phyloP scores from a whole-genome alignment of 768 basidiomycete genomes.

The Suillus americanus region DNA sequence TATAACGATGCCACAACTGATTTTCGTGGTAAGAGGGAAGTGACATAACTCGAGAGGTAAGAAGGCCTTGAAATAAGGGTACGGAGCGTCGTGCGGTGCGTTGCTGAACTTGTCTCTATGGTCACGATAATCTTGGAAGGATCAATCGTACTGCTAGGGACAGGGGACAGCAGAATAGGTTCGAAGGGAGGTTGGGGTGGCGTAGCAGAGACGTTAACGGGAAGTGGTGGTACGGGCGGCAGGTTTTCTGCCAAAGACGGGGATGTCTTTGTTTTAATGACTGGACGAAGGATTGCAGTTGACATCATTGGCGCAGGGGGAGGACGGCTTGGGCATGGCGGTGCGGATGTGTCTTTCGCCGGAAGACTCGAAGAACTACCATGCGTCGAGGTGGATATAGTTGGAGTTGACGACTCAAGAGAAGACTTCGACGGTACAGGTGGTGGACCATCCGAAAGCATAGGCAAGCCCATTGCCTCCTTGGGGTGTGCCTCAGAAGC shows the following conservation, averaged over 20 bases:
- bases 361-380: conserved; percentile 19
- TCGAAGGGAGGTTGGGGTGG: conserved; percentile 59
- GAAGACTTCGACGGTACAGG: conserved; percentile 41
- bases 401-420: not conserved
- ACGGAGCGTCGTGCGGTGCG: conserved; percentile 62
- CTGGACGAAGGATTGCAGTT: conserved; percentile 34
- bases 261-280: conserved; percentile 27
- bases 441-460: conserved; percentile 47
- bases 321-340: conserved; percentile 37
- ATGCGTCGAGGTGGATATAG: conserved; percentile 33
- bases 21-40: conserved; percentile 40
- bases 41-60: conserved; percentile 58
- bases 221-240: conserved; percentile 49
- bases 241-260: conserved; percentile 35
- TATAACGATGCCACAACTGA: conserved; percentile 56
- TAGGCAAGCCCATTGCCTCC: conserved; percentile 23
- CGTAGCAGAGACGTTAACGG: conserved; percentile 42
- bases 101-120: conserved; percentile 70
- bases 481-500: conserved; percentile 15
- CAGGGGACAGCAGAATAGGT: conserved; percentile 62
- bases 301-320: conserved; percentile 25
- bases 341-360: conserved; percentile 24
- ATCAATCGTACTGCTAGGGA: conserved; percentile 49
- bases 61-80: conserved; percentile 73
- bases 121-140: conserved; percentile 65